These are phyloP conservation scores for Pseudogymnoascus sp. DNA, from an alignment of 2,329 filamentous ascomycete species.

Conservation along the genomic window DNA sequence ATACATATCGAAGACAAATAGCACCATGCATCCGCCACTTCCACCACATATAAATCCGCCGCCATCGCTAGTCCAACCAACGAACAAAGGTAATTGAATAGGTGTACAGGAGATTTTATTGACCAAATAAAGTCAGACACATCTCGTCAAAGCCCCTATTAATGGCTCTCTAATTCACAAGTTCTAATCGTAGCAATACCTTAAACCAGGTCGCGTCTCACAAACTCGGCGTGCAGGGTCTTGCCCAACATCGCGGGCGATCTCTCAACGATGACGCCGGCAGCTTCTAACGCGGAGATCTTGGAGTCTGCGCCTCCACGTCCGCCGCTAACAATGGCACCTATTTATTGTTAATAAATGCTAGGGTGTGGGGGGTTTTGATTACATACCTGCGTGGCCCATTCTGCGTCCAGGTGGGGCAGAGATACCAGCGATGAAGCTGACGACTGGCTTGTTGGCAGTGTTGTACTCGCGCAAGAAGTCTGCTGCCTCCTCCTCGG, in stretches of 20 bases:
- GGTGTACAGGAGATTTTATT: slow-evolving; percentile 29
- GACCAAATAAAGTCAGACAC: slow-evolving; percentile 22
- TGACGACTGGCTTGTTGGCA: slow-evolving; percentile 88
- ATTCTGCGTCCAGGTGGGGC: slow-evolving; percentile 93
- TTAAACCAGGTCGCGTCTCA: slow-evolving; percentile 90
- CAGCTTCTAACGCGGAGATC: slow-evolving; percentile 87
- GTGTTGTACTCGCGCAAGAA: slow-evolving; percentile 91
- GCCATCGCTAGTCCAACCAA: background rate
- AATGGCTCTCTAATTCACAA: slow-evolving; percentile 22
- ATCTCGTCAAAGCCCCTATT: slow-evolving; percentile 25
- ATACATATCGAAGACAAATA: slow-evolving; percentile 7
- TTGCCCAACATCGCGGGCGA: slow-evolving; percentile 89
- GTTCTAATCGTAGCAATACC: slow-evolving; percentile 10
- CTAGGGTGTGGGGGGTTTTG: background rate
- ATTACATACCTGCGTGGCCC: slow-evolving; percentile 76
- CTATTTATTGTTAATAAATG: slow-evolving; percentile 25
- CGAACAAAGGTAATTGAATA: slow-evolving; percentile 23
- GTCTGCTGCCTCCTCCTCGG: slow-evolving; percentile 96
- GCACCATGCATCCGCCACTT: background rate
- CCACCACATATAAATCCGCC: background rate
- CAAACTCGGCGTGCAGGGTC: slow-evolving; percentile 89
- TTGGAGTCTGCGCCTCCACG: slow-evolving; percentile 98
- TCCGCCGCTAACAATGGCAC: slow-evolving; percentile 90
- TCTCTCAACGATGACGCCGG: slow-evolving; percentile 93
- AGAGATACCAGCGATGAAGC: slow-evolving; percentile 97